phyloP scores from a whole-genome alignment of 768 basidiomycete genomes.

The Kwoniella sp. region DNA sequence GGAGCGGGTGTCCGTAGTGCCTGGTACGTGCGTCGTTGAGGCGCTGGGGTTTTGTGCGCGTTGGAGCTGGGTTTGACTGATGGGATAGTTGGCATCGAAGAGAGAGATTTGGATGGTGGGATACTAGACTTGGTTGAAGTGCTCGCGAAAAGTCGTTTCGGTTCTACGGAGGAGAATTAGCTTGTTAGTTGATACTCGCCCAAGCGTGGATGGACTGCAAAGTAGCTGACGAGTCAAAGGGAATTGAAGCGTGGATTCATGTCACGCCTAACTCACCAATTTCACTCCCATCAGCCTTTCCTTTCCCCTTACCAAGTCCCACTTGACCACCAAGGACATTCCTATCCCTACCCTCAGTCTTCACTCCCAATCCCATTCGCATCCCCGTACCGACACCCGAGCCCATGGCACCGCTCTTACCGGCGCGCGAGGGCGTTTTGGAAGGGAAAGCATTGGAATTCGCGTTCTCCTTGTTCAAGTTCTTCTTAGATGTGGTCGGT shows the following conservation, averaged over 20 bases:
- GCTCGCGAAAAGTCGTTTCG: conserved; percentile 43
- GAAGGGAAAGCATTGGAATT: conserved; percentile 31
- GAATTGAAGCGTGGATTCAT: too few relatives aligned
- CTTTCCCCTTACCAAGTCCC: conserved; percentile 13
- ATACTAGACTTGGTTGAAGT: conserved; percentile 28
- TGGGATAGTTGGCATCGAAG: conserved; percentile 29
- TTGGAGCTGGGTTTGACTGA: conserved; percentile 12
- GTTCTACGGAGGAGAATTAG: conserved; percentile 21
- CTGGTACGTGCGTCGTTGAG: conserved; percentile 12
- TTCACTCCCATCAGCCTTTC: conserved; percentile 39
- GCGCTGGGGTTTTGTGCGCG: conserved; percentile 23
- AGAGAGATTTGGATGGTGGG: conserved; percentile 42
- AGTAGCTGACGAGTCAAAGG: too few relatives aligned
- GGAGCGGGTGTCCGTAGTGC: conserved; percentile 34
- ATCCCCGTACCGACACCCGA: conserved; percentile 18
- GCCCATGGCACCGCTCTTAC: conserved; percentile 4
- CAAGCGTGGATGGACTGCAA: too few relatives aligned
- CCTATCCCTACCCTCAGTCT: conserved; percentile 43
- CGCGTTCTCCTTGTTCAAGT: conserved; percentile 47
- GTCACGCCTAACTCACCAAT: too few relatives aligned
- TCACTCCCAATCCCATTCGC: conserved; percentile 30
- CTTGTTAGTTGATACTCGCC: neutral
- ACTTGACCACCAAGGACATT: conserved; percentile 24
- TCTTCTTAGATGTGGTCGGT: conserved; percentile 32
- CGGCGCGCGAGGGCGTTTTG: conserved; percentile 43